phyloP scores from a whole-genome alignment of 1,284 basidiomycete genomes.

The Apiotrichum gamsii region DNA sequence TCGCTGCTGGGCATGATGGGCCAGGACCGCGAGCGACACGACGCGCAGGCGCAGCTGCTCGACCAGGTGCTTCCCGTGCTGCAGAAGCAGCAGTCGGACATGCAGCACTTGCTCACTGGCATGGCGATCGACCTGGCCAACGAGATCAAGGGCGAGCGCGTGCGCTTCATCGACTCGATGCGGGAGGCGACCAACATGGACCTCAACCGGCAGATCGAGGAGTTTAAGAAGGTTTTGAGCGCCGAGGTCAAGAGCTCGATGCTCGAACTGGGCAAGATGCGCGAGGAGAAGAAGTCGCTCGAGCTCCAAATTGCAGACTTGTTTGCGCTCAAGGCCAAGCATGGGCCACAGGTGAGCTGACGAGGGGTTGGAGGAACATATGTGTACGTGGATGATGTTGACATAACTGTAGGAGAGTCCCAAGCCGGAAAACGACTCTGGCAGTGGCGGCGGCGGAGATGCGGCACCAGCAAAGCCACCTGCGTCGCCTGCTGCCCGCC shows the following conservation, averaged over 20 bases:
- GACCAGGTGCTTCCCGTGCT: conserved; percentile 54
- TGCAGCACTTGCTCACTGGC: conserved; percentile 59
- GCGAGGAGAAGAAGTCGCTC: conserved; percentile 63
- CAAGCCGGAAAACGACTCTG: no score
- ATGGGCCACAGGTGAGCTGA: conserved; percentile 1
- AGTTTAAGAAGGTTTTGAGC: conserved; percentile 45
- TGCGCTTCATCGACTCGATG: conserved; percentile 84
- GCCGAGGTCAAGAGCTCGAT: conserved; percentile 55
- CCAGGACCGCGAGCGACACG: conserved; percentile 32
- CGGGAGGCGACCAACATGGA: conserved; percentile 80
- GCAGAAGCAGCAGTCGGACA: conserved; percentile 61
- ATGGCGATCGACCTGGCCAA: conserved; percentile 68
- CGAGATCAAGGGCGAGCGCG: conserved; percentile 73
- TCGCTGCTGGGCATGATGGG: conserved; percentile 38
- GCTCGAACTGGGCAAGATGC: conserved; percentile 65
- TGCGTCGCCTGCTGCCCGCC: background rate
- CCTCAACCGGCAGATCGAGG: conserved; percentile 73
- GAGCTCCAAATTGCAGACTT: conserved; percentile 54
- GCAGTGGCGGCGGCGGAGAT: no score
- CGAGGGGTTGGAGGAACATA: no score
- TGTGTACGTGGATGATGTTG: no score
- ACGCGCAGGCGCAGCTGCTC: conserved; percentile 48
- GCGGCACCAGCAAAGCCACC: no score
- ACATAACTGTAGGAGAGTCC: no score
- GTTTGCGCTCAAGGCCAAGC: conserved; percentile 45